A percentile compares a stretch with the other conserved stretches of the same genome.
These are phyloP conservation scores for Sindora glabra DNA, from an alignment of 306 rosid species.

Conservation along the genomic window DNA sequence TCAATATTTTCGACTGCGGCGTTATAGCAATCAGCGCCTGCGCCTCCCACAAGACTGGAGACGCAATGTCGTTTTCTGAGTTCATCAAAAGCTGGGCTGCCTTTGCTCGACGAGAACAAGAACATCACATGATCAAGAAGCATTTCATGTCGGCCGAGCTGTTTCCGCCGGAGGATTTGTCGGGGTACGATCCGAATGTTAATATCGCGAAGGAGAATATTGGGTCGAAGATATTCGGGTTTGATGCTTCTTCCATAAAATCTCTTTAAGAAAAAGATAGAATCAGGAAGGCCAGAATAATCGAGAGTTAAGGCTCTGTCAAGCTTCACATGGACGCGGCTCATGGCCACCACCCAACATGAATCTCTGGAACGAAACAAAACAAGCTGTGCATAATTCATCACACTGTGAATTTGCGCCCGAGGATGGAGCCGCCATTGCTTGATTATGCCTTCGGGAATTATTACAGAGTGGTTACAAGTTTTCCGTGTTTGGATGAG, in stretches of 20 bases:
- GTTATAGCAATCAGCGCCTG: constrained; percentile 30
- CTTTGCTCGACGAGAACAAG: background rate
- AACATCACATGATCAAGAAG: background rate
- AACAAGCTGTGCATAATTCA: background rate
- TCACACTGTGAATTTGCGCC: constrained; percentile 27
- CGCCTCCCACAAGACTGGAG: constrained; percentile 37
- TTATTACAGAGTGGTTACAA: background rate
- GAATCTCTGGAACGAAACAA: background rate
- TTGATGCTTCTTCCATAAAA: constrained; percentile 23
- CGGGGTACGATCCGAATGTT: background rate
- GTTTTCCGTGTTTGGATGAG: background rate
- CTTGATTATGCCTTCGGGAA: constrained; percentile 23
- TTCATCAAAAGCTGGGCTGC: constrained; percentile 32
- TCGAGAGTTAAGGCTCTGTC: constrained; percentile 37
- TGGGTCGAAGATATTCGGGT: constrained; percentile 31
- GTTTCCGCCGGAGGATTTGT: constrained; percentile 28
- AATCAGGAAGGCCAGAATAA: background rate
- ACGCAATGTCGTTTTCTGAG: constrained; percentile 19
- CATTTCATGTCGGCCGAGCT: constrained; percentile 23
- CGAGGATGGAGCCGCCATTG: constrained; percentile 22
- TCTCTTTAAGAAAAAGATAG: constrained; percentile 19
- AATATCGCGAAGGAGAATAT: background rate
- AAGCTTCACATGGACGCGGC: constrained; percentile 34
- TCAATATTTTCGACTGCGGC: constrained; percentile 22
- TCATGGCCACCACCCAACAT: constrained; percentile 11